Evolutionary conservation across 2,329 filamentous ascomycete species (phyloP).

Genomic region (Calonectria pseudoreteaudii): DNA sequence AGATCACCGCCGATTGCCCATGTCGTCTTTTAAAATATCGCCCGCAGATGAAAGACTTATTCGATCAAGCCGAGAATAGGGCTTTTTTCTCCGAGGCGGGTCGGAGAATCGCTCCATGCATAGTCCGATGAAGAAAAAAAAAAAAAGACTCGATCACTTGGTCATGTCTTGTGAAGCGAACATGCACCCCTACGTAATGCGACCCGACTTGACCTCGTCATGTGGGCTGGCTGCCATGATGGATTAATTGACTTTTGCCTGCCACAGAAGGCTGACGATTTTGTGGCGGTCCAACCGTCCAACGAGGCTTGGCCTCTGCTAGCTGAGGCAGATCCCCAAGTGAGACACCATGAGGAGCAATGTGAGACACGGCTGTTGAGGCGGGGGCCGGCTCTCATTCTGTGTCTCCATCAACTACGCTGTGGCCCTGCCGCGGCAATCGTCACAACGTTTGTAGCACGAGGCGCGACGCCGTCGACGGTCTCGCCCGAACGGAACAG

Average conservation of each 20-base stretch:
- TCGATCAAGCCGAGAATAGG: slow-evolving; percentile 21
- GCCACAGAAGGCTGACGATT: slow-evolving; percentile 16
- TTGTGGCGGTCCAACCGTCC: slow-evolving; percentile 22
- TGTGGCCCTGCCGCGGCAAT: slow-evolving; percentile 24
- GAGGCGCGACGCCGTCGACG: slow-evolving; percentile 28
- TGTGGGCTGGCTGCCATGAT: slow-evolving; percentile 24
- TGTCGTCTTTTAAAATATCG: slow-evolving; percentile 19
- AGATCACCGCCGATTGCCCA: slow-evolving; percentile 30
- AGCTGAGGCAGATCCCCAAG: slow-evolving; percentile 4
- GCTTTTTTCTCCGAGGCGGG: slow-evolving; percentile 17
- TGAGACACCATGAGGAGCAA: slow-evolving; percentile 33
- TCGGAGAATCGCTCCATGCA: slow-evolving; percentile 31
- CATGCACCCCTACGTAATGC: not conserved
- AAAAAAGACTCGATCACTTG: slow-evolving; percentile 27
- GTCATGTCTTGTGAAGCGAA: slow-evolving; percentile 28
- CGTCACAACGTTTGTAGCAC: slow-evolving; percentile 26
- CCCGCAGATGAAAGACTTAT: slow-evolving; percentile 17
- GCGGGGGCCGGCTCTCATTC: slow-evolving; percentile 22
- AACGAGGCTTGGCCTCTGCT: slow-evolving; percentile 16
- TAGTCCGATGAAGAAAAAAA: slow-evolving; percentile 11
- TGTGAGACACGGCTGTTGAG: slow-evolving; percentile 34
- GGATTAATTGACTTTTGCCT: slow-evolving; percentile 21
- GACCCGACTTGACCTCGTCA: slow-evolving; percentile 25
- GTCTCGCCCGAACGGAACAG: slow-evolving; percentile 35
- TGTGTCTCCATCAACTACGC: slow-evolving; percentile 28